Base-by-base conservation (phyloP, 306 rosid genomes). In the Glycine latifolia region DNA sequence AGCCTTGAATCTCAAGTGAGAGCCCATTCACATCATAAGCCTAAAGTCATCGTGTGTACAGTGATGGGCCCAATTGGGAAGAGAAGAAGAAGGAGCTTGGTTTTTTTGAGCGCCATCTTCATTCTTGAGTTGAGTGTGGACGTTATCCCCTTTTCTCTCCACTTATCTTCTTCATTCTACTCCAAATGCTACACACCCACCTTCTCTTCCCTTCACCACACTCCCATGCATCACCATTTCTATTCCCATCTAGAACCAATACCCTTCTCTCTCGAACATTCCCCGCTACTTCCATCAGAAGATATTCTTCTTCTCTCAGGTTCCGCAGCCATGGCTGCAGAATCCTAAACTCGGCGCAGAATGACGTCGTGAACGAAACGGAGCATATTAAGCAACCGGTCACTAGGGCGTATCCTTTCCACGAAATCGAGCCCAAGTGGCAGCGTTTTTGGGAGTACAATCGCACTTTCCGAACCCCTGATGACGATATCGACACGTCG, bases 341-440 rank as follows among this genome's bases (percentile, higher is more conserved):
- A 50, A 50, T 87, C 11, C 84, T 67, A 71, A 73, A 84, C 87
- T 85, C 85, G n/a, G 8, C 44, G 2, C 61, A 62, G n/a, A 77
- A 79, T 63, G 68, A 33, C 0, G 68, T 54, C 69, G 43, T 67
- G 14, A 80, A 33, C 53, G 86, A 77, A 63, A 71, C 71, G 41
- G 87, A 81, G 7, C 81, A 82, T 49, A 69, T 76, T 76, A 86
- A 85, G 78, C 78, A 59, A 70, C 77, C 84, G 35, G 79, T 84
- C 49, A 87, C 70, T 53, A 88, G 89, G 83, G 81, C 96, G 3
- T 93, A 95, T 71, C 99, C 97, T 53, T 93, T 85, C 77, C 90
- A 82, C 6, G 89, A 90, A 82, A 91, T 95, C 13, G 98, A 95
- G 81, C 96, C 88, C 56, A 95, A 93, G 85, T 95, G 99, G 98